phyloP scores from a whole-genome alignment of 106 monocot genomes.

The Hemerocallis citrina region DNA sequence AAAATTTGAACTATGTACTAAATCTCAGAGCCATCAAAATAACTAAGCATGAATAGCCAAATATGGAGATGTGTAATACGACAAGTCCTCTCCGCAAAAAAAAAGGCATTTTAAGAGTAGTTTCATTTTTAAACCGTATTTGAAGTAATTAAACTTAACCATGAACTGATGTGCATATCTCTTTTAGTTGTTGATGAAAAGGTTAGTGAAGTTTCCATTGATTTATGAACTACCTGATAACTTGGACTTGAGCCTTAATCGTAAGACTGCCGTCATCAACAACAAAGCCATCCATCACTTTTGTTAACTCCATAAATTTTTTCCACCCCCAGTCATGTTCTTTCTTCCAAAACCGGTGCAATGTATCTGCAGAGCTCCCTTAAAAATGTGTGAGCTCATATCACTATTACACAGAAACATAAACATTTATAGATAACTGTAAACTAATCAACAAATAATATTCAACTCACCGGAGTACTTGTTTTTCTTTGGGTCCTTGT shows the following conservation, averaged over 20 bases:
- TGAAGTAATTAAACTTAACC: no score
- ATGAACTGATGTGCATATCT: no score
- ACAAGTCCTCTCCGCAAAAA: no score
- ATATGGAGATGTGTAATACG: no score
- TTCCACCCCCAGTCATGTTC: constrained; percentile 99
- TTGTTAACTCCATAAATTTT: constrained; percentile 86
- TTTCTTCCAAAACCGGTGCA: constrained; percentile 96
- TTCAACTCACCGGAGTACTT: constrained; percentile 76
- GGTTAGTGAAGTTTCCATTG: no score
- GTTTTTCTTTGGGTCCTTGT: constrained; percentile 90
- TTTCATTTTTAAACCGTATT: no score
- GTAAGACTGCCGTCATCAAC: constrained; percentile 60
- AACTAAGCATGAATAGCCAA: no score
- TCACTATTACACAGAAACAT: background rate
- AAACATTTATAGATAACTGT: background rate
- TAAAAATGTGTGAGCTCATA: background rate
- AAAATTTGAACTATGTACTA: no score
- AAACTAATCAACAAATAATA: background rate
- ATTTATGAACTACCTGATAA: constrained; percentile 56
- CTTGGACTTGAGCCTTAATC: constrained; percentile 96
- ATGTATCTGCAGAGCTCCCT: constrained; percentile 46
- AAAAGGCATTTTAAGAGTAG: no score
- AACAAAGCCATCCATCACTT: constrained; percentile 75
- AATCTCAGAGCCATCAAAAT: no score
- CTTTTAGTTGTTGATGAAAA: no score